phyloP scores from a whole-genome alignment of 306 rosid genomes.

The Vigna radiata region DNA sequence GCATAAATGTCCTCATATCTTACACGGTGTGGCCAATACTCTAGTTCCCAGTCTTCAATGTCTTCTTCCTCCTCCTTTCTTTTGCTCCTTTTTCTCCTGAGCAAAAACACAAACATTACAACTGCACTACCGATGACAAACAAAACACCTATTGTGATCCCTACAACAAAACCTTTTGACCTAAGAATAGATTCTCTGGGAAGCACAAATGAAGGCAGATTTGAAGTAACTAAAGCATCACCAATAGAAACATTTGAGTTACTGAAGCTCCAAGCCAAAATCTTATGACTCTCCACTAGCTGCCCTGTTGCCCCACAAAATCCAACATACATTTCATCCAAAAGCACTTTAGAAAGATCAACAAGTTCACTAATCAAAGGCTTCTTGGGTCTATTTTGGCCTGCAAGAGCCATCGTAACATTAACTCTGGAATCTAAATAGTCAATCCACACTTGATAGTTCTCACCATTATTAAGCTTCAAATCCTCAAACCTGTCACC shows the following conservation, averaged over 20 bases:
- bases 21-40: conserved; percentile 71
- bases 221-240: conserved; percentile 54
- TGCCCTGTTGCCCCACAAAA: conserved; percentile 60
- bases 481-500: conserved; percentile 43
- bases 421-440: conserved; percentile 50
- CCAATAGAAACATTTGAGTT: conserved; percentile 57
- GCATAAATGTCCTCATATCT: conserved; percentile 52
- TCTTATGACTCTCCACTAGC: conserved; percentile 59
- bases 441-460: conserved; percentile 69
- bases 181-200: conserved; percentile 34
- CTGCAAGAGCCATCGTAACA: conserved; percentile 58
- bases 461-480: conserved; percentile 52
- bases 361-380: conserved; percentile 59
- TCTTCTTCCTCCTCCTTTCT: conserved; percentile 39
- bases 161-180: conserved; percentile 52
- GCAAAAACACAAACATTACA: conserved; percentile 26
- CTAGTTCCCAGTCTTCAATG: conserved; percentile 64
- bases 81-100: conserved; percentile 44
- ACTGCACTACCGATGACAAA: conserved; percentile 42
- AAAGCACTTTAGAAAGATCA: conserved; percentile 55
- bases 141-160: conserved; percentile 43
- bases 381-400: conserved; percentile 44
- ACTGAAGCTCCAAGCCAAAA: conserved; percentile 65
- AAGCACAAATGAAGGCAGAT: conserved; percentile 67
- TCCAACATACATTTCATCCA: conserved; percentile 61